phyloP scores from a whole-genome alignment of 83 land plant genomes.

The Picea abies region DNA sequence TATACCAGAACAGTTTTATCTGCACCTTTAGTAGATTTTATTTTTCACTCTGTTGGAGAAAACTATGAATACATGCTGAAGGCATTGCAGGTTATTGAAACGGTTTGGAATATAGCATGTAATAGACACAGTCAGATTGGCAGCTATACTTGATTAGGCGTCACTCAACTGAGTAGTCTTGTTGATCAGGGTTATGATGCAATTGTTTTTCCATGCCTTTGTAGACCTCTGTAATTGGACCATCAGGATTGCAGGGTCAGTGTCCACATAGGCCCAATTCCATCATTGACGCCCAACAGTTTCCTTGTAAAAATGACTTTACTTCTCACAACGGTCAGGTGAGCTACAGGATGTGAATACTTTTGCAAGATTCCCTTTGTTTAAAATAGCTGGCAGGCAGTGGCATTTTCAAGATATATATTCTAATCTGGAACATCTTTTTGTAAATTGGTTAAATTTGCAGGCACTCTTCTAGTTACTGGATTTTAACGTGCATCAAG shows the following conservation, averaged over 20 bases:
- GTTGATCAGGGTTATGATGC: not conserved
- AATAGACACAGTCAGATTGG: not conserved
- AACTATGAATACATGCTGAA: not conserved
- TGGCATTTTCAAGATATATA: not conserved
- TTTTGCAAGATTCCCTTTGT: not conserved
- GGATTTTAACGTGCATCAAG: not conserved
- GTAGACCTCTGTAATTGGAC: constrained; percentile 6
- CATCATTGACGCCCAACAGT: not conserved
- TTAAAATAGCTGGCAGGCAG: not conserved
- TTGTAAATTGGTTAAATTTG: too few species aligned
- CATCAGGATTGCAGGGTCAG: not conserved
- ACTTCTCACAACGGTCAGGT: not conserved
- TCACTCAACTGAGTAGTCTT: not conserved
- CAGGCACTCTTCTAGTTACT: not conserved
- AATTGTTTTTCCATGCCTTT: constrained; percentile 9
- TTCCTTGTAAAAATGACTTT: constrained; percentile 1
- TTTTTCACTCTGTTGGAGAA: not conserved
- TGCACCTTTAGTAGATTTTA: not conserved
- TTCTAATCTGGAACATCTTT: not conserved
- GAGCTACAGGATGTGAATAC: not conserved
- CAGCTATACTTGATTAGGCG: not conserved
- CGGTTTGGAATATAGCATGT: not conserved
- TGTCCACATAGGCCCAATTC: not conserved
- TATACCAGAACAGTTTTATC: not conserved
- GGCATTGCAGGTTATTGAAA: not conserved